phyloP scores from a whole-genome alignment of 2,329 filamentous ascomycete species.

The Amauroascus verrucosus region DNA sequence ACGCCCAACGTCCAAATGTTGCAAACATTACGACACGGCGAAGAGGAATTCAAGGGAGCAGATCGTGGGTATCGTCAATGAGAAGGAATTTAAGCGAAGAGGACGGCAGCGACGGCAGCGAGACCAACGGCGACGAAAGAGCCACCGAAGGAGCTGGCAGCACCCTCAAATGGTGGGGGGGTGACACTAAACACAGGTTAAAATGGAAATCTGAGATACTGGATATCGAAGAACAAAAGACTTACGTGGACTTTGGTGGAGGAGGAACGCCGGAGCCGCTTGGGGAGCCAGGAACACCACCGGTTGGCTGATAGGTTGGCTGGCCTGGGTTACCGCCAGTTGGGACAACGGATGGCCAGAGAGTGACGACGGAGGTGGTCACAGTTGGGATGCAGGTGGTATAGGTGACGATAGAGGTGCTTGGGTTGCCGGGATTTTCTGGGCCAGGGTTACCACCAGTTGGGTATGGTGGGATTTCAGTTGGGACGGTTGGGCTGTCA shows the following conservation, averaged over 20 bases:
- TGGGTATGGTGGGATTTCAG: constrained; percentile 12
- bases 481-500: constrained; percentile 5
- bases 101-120: constrained; percentile 22
- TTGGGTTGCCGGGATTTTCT: constrained; percentile 9
- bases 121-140: constrained; percentile 24
- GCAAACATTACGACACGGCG: constrained; percentile 8
- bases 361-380: constrained; percentile 15
- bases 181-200: background rate
- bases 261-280: constrained; percentile 6
- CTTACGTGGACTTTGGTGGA: constrained; percentile 7
- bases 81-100: constrained; percentile 25
- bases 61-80: constrained; percentile 17
- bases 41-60: constrained; percentile 10
- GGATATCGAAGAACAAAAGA: background rate
- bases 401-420: constrained; percentile 38
- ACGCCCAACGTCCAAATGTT: constrained; percentile 9
- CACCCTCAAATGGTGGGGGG: constrained; percentile 23
- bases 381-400: constrained; percentile 38
- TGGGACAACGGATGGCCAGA: constrained; percentile 13
- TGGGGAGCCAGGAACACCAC: constrained; percentile 11
- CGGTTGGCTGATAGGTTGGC: constrained; percentile 11
- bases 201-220: background rate
- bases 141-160: constrained; percentile 23
- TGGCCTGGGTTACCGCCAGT: constrained; percentile 13
- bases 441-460: background rate